These are phyloP conservation scores for Endothia cerciana DNA, from an alignment of 2,329 filamentous ascomycete genomes.

Conservation along the genomic window DNA sequence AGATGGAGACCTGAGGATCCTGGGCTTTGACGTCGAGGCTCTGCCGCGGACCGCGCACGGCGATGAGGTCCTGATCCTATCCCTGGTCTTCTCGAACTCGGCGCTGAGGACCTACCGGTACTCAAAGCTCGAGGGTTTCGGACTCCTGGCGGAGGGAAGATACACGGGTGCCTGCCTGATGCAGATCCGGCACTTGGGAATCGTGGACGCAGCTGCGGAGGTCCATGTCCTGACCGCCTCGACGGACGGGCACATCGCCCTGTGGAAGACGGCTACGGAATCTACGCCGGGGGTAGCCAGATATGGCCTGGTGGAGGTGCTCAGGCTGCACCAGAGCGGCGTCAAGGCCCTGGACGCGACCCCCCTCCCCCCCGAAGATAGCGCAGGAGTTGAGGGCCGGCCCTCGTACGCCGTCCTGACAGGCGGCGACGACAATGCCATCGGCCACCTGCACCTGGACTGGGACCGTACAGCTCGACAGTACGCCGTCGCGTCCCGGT, in stretches of 20 bases:
- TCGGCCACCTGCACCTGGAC: conserved; percentile 59
- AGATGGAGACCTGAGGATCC: conserved; percentile 75
- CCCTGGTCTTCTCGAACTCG: conserved; percentile 84
- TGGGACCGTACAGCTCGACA: conserved; percentile 31
- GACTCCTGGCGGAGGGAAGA: conserved; percentile 54
- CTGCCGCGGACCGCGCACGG: conserved; percentile 8
- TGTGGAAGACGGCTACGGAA: conserved; percentile 51
- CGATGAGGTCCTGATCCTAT: conserved; percentile 57
- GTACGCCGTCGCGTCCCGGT: conserved; percentile 34
- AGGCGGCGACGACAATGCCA: conserved; percentile 85
- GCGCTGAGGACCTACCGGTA: conserved; percentile 67
- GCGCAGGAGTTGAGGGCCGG: conserved; percentile 33
- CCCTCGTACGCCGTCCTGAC: conserved; percentile 61
- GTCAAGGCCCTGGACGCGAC: conserved; percentile 68
- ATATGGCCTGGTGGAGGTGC: conserved; percentile 39
- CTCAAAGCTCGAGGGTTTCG: conserved; percentile 46
- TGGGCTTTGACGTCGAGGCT: conserved; percentile 69
- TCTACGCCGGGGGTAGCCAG: background rate
- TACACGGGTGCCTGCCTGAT: conserved; percentile 80
- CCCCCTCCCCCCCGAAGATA: conserved; percentile 1
- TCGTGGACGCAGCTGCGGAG: conserved; percentile 30
- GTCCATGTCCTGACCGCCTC: conserved; percentile 67
- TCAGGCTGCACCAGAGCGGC: conserved; percentile 75
- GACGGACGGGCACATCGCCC: conserved; percentile 77
- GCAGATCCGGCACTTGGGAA: conserved; percentile 55